These are phyloP conservation scores for Phytophthora ohioensis DNA, from an alignment of 352 stramenopile genomes.

Conservation along the genomic window DNA sequence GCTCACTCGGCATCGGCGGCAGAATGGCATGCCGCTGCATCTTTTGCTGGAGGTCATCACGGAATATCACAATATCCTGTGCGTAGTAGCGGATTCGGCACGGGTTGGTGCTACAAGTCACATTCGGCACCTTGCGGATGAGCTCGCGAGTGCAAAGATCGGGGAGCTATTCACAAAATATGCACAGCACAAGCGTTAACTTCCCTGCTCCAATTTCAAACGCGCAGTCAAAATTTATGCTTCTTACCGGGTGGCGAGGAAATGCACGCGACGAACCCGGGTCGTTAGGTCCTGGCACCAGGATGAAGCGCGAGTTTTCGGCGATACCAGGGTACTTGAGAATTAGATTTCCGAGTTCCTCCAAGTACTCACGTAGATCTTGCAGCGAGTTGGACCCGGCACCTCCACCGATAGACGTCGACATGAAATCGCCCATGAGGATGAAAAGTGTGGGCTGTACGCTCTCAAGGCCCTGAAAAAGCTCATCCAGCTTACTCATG, in stretches of 20 bases:
- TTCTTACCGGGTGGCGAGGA: slow-evolving; percentile 76
- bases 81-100: slow-evolving; percentile 94
- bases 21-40: slow-evolving; percentile 90
- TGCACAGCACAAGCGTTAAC: slow-evolving; percentile 3
- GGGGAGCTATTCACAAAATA: slow-evolving; percentile 51
- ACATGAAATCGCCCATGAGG: slow-evolving; percentile 96
- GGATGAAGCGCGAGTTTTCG: slow-evolving; percentile 89
- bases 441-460: slow-evolving; percentile 89
- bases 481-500: slow-evolving; percentile 88
- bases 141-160: slow-evolving; percentile 80
- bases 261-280: slow-evolving; percentile 84
- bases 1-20: slow-evolving; percentile 55
- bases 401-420: slow-evolving; percentile 76
- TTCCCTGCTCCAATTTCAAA: not conserved
- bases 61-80: slow-evolving; percentile 94
- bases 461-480: slow-evolving; percentile 91
- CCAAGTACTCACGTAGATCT: slow-evolving; percentile 87
- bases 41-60: slow-evolving; percentile 92
- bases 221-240: not conserved
- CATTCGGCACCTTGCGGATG: slow-evolving; percentile 69
- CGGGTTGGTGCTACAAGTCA: slow-evolving; percentile 92
- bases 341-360: slow-evolving; percentile 93
- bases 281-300: slow-evolving; percentile 94
- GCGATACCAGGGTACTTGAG: slow-evolving; percentile 85
- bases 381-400: slow-evolving; percentile 72